Evolutionary conservation across 306 rosid genomes (phyloP).

Genomic region (Glycine latifolia): DNA sequence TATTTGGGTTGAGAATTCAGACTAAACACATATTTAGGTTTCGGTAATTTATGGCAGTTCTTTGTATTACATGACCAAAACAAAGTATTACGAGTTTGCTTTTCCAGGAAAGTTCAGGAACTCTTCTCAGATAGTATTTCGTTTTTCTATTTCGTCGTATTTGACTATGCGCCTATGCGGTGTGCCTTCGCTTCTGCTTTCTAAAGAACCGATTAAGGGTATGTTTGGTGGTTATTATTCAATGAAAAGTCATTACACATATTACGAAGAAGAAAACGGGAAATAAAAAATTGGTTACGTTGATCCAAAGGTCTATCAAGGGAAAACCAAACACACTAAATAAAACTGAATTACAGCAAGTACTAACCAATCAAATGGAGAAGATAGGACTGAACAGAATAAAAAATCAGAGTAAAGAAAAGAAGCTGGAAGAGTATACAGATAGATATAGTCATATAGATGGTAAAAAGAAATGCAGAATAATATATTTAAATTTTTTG

Average conservation of each 20-base stretch:
- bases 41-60: neutral
- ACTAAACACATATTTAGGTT: neutral
- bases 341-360: neutral
- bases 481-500: no score
- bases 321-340: neutral
- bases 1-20: neutral
- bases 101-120: neutral
- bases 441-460: no score
- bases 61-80: constrained; percentile 6
- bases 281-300: neutral
- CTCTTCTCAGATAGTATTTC: no score
- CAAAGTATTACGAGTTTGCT: neutral
- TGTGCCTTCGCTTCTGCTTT: neutral
- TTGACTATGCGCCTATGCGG: neutral
- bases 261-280: neutral
- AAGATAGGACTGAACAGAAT: neutral
- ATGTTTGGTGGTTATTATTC: neutral
- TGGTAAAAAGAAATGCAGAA: no score
- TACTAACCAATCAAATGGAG: neutral
- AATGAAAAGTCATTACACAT: neutral
- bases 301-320: neutral
- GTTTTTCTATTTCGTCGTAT: neutral
- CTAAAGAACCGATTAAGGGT: neutral
- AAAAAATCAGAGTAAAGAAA: neutral
- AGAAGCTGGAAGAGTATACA: neutral